Conservation (phyloP, 208 protist species). For the Sergeia podlipaevii region DNA sequence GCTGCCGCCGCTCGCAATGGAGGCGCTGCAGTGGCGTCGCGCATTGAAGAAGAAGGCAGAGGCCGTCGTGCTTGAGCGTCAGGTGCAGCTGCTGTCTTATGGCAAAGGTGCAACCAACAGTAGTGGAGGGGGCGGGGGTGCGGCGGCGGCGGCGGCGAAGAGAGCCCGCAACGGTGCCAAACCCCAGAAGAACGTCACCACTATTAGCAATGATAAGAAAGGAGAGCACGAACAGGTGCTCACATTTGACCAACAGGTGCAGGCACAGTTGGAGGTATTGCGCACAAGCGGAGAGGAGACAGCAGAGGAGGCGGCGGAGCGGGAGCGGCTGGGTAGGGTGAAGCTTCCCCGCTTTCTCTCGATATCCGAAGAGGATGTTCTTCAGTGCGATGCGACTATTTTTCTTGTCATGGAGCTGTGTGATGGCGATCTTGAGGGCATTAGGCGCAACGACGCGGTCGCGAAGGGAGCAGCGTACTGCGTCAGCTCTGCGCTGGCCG, state of each 20-base stretch:
- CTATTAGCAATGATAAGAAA: no score
- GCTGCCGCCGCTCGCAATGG: constrained; percentile 53
- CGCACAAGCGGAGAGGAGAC: constrained; percentile 12
- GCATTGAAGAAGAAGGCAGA: constrained; percentile 24
- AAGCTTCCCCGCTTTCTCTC: constrained; percentile 71
- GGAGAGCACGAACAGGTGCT: neutral
- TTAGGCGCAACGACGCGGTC: constrained; percentile 43
- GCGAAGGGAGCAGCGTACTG: constrained; percentile 71
- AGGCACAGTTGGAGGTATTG: neutral
- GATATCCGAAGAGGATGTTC: constrained; percentile 66
- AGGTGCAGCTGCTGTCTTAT: constrained; percentile 20
- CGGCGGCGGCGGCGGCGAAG: neutral
- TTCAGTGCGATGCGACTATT: constrained; percentile 56
- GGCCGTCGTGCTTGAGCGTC: constrained; percentile 21
- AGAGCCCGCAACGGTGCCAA: neutral
- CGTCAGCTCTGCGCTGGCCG: constrained; percentile 69
- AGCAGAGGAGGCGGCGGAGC: constrained; percentile 14
- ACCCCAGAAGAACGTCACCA: constrained; percentile 1
- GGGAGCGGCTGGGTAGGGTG: constrained; percentile 29
- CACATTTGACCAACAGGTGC: neutral
- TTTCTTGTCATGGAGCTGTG: constrained; percentile 84
- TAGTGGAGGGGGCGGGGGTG: neutral
- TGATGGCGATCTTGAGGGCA: constrained; percentile 79
- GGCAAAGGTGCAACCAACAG: no score
- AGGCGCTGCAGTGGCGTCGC: constrained; percentile 33